Conservation (phyloP, 2,329 filamentous ascomycete genomes). For the Aureobasidium melanogenum region DNA sequence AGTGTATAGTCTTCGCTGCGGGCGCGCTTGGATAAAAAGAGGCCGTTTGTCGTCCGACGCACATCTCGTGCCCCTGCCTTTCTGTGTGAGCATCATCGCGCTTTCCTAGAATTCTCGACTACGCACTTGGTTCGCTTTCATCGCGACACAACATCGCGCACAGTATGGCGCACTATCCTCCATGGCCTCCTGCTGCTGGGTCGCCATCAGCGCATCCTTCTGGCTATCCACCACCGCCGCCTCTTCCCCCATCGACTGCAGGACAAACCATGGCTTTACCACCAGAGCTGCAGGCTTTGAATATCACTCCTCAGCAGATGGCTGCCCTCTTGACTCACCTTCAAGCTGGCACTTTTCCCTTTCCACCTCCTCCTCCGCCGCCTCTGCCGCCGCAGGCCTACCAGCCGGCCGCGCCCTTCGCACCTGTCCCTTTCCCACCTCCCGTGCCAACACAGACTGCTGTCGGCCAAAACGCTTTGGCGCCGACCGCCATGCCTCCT, state of each 20-base stretch:
- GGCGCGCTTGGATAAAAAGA: background rate
- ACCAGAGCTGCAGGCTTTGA: conserved; percentile 12
- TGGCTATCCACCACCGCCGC: conserved; percentile 3
- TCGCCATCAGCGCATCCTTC: background rate
- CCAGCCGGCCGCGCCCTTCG: background rate
- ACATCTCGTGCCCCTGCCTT: background rate
- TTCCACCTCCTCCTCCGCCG: conserved; percentile 1
- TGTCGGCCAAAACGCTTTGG: background rate
- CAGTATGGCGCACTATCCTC: conserved; percentile 5
- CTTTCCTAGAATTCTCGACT: background rate
- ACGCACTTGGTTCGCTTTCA: background rate
- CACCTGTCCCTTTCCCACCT: background rate
- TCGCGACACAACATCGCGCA: background rate
- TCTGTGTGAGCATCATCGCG: background rate
- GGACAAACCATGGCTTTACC: conserved; percentile 5
- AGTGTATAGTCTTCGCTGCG: background rate
- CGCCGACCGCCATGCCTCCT: background rate
- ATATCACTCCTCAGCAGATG: conserved; percentile 13
- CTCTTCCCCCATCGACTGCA: background rate
- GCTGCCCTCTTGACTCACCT: conserved; percentile 11
- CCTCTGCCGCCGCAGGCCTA: conserved; percentile 1
- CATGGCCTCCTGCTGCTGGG: conserved; percentile 4
- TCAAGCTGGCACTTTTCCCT: conserved; percentile 9
- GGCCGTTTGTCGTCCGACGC: background rate
- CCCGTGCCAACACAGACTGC: background rate